Evolutionary conservation across 2,329 filamentous ascomycete genomes (phyloP), one percentile per base, ranked within the genome.

Genomic region (Stagonosporopsis tanaceti): DNA sequence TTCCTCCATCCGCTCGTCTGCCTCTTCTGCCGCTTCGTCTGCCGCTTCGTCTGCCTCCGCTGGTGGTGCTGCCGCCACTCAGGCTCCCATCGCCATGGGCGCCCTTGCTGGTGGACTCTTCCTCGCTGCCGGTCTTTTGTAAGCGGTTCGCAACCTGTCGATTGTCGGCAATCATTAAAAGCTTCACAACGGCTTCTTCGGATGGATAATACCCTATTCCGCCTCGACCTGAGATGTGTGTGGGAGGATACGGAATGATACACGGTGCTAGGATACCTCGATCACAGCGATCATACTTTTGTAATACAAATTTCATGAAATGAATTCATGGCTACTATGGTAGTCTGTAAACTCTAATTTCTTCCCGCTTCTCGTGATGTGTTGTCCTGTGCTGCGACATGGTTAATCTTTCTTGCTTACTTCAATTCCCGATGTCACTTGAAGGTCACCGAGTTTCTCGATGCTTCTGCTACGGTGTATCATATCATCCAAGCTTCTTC

Each of bases 51-150:
- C 53, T n/a, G 60, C 53, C 24, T 55, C 53, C 32, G 55, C 59
- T 15, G 59, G 55, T 41, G 67, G 51, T 45, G 67, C 63, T 40
- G 66, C 67, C 37, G 57, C 63, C 35, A 61, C 67, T 24, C 69
- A 66, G 45, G 67, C 61, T 30, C 57, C 73, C 34, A 70, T 72
- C 12, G 69, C 62, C 34, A 67, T 75, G 60, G 74, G 72, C 28
- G 72, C 68, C 45, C 53, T 71, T 20, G 72, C 68, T 54, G 72
- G 64, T 62, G 72, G 71, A 61, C 51, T 74, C 45, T 52, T 74
- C 52, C 66, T 70, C 30, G 38, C 67, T 45, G 73, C 71, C 27
- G 70, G 69, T 60, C 68, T 75, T 38, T 72, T 76, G 68, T 75
- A 75, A 53, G 48, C 48, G 39, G 25, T 32, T 48, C 22, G 42